Percentiles rank a stretch among this genome's conserved stretches.
Evolutionary conservation across 169 alveolate genomes (phyloP).

Genomic region (Plasmodium gonderi): DNA sequence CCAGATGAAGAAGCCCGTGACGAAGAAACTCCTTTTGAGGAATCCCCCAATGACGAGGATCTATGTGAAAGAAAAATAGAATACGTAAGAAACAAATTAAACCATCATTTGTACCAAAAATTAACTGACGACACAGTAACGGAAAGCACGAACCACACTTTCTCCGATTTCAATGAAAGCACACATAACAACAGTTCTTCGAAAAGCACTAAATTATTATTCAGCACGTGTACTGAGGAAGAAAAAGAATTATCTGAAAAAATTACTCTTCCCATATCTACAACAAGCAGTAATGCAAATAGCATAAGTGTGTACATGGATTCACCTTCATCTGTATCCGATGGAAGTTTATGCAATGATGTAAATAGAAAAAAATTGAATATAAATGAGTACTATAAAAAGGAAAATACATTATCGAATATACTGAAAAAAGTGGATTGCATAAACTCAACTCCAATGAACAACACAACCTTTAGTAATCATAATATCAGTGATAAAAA

Average conservation of each 20-base stretch:
- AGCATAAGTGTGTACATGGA: slow-evolving; percentile 9
- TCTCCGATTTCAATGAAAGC: slow-evolving; percentile 27
- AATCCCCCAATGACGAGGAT: too few relatives aligned
- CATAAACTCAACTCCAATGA: background rate
- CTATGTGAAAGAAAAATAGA: background rate
- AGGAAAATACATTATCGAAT: background rate
- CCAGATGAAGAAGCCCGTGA: background rate
- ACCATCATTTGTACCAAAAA: slow-evolving; percentile 1
- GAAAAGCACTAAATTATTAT: background rate
- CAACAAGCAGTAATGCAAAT: background rate
- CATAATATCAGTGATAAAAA: background rate
- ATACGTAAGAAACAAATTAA: background rate
- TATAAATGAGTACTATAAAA: background rate
- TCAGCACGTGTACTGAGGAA: background rate
- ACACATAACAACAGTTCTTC: background rate
- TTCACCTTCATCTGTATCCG: background rate
- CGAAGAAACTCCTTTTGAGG: background rate
- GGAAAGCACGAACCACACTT: slow-evolving; percentile 20
- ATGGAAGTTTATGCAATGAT: slow-evolving; percentile 9
- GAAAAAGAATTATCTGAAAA: background rate
- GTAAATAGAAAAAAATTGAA: slow-evolving; percentile 4
- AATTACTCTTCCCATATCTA: background rate
- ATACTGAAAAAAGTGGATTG: background rate
- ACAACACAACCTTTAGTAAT: background rate
- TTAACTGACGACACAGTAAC: slow-evolving; percentile 21